Evolutionary conservation across 2,329 filamentous ascomycete species (phyloP).

Genomic region (Monilinia aucupariae): DNA sequence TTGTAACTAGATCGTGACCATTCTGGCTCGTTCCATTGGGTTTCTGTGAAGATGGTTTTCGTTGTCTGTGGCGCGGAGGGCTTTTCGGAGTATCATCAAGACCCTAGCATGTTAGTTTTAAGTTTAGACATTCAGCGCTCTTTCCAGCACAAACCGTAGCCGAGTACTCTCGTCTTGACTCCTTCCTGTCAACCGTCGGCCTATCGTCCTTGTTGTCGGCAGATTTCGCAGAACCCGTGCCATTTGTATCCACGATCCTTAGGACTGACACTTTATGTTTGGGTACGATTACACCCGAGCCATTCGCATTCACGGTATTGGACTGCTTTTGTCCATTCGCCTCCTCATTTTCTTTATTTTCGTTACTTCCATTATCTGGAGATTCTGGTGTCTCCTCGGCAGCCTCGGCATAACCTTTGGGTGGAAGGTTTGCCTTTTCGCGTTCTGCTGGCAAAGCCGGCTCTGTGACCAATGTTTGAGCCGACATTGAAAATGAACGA

Average conservation of each 20-base stretch:
- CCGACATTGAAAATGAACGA: conserved; percentile 3
- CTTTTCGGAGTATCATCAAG: conserved; percentile 30
- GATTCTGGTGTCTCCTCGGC: conserved; percentile 26
- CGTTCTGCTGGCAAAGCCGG: conserved; percentile 34
- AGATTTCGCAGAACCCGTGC: conserved; percentile 16
- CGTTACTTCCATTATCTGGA: conserved; percentile 13
- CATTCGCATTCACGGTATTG: conserved; percentile 17
- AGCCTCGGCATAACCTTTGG: conserved; percentile 39
- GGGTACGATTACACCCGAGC: neutral
- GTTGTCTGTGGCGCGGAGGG: conserved; percentile 28
- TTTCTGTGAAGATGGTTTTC: conserved; percentile 28
- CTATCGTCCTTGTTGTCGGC: conserved; percentile 19
- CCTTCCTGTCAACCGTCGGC: conserved; percentile 25
- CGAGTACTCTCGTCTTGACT: conserved; percentile 30
- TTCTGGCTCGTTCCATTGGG: conserved; percentile 21
- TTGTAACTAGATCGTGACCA: conserved; percentile 10
- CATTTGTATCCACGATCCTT: conserved; percentile 29
- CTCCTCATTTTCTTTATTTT: conserved; percentile 1
- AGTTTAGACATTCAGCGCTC: neutral
- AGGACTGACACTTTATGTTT: conserved; percentile 27
- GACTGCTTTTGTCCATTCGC: conserved; percentile 10
- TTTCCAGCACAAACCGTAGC: conserved; percentile 26
- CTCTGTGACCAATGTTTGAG: conserved; percentile 26
- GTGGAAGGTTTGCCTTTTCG: conserved; percentile 34
- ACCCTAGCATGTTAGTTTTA: conserved; percentile 26